Evolutionary conservation across 163 green algal genomes (phyloP), one percentile per base, ranked within the genome.

Genomic region (Scenedesmus sp.): DNA sequence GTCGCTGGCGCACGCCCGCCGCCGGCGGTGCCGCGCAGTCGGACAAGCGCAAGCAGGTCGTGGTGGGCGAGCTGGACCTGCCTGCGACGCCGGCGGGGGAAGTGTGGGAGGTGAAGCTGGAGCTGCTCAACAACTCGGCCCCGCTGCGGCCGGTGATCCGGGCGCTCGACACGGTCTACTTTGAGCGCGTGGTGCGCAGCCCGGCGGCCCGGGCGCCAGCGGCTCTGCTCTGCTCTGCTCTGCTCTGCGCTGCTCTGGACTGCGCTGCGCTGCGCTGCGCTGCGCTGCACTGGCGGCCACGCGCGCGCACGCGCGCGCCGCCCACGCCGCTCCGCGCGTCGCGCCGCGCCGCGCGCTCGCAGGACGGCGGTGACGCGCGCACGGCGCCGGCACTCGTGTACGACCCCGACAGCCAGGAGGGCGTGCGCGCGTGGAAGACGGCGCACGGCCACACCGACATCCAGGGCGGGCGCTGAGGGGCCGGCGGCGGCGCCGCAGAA

Each of bases 21-120:
- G 18, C 33, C 54, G 62, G 54, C 10, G 4, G n/a, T 70, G 62
- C 20, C 33, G 53, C 29, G 67, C 34, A 65, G 51, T 20, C 33
- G 4, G 34, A 36, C 2, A 63, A 63, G 48, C 67, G 67, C 17
- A 22, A 28, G 9, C n/a, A 24, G 11, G 17, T 56, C n/a, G 29
- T 22, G 18, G 15, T 76, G 26, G 67, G 67, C 34, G 39, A 36
- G 20, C 51, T 76, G 22, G 10, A 65, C 5, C 51, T 76, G 47
- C 67, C 47, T 0, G 7, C 17, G 10, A 76, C 67, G 10, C 67
- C 67, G 4, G 31, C 51, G 4, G 67, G 67, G 18, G 13, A 65
- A n/a, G 56, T 33, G 22, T 76, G 67, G 67, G 67, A 76, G 67
- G 24, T 76, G 15, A 63, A 76, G 26, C 34, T 76, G 34, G 47